Conservation (phyloP, 139 green algal species). For the Chlamydomonas incerta region DNA sequence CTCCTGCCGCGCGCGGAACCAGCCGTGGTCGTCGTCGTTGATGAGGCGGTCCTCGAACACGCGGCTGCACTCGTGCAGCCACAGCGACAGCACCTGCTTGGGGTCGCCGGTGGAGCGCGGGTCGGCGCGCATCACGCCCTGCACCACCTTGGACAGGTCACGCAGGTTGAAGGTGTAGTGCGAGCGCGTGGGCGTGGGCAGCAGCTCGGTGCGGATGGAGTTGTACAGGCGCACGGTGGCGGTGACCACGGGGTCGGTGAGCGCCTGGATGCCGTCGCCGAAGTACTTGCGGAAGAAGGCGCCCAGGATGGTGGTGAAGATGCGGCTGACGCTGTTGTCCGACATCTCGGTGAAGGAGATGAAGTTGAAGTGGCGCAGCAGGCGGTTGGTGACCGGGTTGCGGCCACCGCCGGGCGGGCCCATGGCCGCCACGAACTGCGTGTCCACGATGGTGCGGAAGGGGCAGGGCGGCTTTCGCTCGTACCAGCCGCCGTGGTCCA, state of each 20-base stretch:
- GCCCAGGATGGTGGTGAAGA: slow-evolving; percentile 81
- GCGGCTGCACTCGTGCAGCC: slow-evolving; percentile 77
- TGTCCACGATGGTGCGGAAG: slow-evolving; percentile 79
- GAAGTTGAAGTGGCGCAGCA: slow-evolving; percentile 78
- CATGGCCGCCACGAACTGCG: slow-evolving; percentile 83
- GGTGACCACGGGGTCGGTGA: slow-evolving; percentile 57
- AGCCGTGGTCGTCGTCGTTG: slow-evolving; percentile 78
- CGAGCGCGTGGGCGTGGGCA: slow-evolving; percentile 77
- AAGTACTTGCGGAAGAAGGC: slow-evolving; percentile 73
- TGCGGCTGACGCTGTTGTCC: slow-evolving; percentile 63
- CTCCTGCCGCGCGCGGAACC: slow-evolving; percentile 68
- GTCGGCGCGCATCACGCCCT: slow-evolving; percentile 81
- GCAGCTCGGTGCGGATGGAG: slow-evolving; percentile 70
- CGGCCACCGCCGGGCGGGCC: slow-evolving; percentile 81
- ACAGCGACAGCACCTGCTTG: slow-evolving; percentile 72
- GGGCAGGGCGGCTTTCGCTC: slow-evolving; percentile 79
- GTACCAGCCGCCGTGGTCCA: slow-evolving; percentile 89
- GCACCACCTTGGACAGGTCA: slow-evolving; percentile 79
- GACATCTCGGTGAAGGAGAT: slow-evolving; percentile 81
- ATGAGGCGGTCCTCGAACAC: slow-evolving; percentile 86
- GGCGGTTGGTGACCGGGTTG: slow-evolving; percentile 80
- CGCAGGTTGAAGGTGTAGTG: slow-evolving; percentile 91
- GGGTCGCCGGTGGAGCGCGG: slow-evolving; percentile 46
- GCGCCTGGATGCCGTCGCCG: slow-evolving; percentile 50
- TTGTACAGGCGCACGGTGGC: slow-evolving; percentile 78